Evolutionary conservation across 805 yeast genomes (phyloP).

Genomic region (Kodamaea jinghongensis): DNA sequence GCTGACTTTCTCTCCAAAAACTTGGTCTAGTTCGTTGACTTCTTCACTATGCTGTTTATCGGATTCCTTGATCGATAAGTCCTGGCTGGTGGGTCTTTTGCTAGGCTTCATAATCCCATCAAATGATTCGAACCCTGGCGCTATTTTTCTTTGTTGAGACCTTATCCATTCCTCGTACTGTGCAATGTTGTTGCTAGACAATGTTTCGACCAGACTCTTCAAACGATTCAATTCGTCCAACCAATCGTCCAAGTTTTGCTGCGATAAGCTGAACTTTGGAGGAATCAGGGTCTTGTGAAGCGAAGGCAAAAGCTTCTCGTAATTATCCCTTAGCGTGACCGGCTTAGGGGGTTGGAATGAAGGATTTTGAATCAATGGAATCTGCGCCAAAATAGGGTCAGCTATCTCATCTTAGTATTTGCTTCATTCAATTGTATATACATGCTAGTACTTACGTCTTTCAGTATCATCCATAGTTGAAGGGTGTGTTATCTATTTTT

Average conservation of each 20-base stretch:
- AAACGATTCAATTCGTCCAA: slow-evolving; percentile 29
- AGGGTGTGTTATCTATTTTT: background rate
- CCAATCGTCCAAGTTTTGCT: slow-evolving; percentile 29
- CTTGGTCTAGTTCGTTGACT: slow-evolving; percentile 26
- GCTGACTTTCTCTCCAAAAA: slow-evolving; percentile 7
- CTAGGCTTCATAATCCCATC: slow-evolving; percentile 32
- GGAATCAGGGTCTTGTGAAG: slow-evolving; percentile 34
- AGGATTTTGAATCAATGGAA: slow-evolving; percentile 56
- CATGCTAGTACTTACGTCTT: slow-evolving; percentile 15
- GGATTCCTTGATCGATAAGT: background rate
- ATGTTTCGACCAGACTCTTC: slow-evolving; percentile 17
- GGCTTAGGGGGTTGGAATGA: slow-evolving; percentile 53
- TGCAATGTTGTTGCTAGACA: slow-evolving; percentile 9
- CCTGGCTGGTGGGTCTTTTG: slow-evolving; percentile 11
- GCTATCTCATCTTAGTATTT: slow-evolving; percentile 25
- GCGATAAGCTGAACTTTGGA: slow-evolving; percentile 30
- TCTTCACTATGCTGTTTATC: slow-evolving; percentile 7
- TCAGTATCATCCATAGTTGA: slow-evolving; percentile 19
- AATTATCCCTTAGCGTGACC: slow-evolving; percentile 50
- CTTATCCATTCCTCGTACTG: slow-evolving; percentile 29
- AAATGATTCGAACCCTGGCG: slow-evolving; percentile 39
- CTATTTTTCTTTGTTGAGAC: slow-evolving; percentile 31
- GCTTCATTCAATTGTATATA: background rate
- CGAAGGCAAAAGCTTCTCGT: slow-evolving; percentile 31
- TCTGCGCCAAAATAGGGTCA: slow-evolving; percentile 48